Conservation (phyloP, 345 rosid species). For the Sonneratia caseolaris region DNA sequence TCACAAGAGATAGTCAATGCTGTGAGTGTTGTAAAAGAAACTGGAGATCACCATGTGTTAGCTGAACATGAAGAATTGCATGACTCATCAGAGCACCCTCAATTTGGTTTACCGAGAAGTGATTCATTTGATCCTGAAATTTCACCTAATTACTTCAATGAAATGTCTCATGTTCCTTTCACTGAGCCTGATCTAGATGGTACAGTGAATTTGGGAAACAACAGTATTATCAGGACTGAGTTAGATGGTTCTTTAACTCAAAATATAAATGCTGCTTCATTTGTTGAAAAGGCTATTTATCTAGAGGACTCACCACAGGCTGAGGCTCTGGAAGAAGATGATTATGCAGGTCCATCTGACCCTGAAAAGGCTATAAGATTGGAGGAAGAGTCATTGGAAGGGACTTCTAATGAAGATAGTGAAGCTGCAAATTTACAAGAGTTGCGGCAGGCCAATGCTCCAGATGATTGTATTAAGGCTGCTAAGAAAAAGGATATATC, state of each 20-base stretch:
- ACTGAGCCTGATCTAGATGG: slow-evolving; percentile 5
- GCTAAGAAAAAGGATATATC: slow-evolving; percentile 1
- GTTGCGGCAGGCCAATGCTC: background rate
- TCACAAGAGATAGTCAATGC: slow-evolving; percentile 1
- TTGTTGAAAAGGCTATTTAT: slow-evolving; percentile 1
- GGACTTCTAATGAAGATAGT: background rate
- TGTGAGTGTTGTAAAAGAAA: background rate
- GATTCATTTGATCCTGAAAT: slow-evolving; percentile 6
- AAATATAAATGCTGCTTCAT: background rate
- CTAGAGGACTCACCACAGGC: background rate
- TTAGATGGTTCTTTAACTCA: background rate
- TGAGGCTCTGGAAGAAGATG: background rate
- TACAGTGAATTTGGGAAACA: slow-evolving; percentile 10
- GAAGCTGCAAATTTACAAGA: background rate
- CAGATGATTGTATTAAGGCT: background rate
- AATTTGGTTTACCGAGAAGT: slow-evolving; percentile 8
- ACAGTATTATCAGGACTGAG: background rate
- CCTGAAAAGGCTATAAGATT: background rate
- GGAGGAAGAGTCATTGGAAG: slow-evolving; percentile 2
- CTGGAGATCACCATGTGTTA: background rate
- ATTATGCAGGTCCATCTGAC: background rate
- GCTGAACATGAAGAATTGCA: background rate
- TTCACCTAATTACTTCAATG: background rate
- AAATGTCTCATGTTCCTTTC: slow-evolving; percentile 7
- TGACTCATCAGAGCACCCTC: background rate